Base-by-base conservation (phyloP, 2,329 filamentous ascomycete species). In the Chaetoscypha palmicola region DNA sequence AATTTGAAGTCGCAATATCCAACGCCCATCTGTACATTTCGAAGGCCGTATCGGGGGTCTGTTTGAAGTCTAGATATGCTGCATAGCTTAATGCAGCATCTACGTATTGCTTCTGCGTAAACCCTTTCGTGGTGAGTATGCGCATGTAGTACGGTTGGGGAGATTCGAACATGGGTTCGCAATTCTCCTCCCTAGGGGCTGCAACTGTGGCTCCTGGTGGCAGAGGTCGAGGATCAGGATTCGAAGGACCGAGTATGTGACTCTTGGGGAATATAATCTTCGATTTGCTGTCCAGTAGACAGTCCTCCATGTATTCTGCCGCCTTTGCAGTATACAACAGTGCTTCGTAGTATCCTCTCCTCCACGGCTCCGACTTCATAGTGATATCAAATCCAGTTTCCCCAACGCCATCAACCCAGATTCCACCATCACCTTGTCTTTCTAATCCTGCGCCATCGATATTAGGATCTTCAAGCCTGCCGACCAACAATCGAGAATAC, bases 31-130 rank as follows among this genome's bases (percentile, higher is more conserved):
- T 71, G 62, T 87, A 90, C 67, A 89, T 80, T 49, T 83, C 77
- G 43, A 79, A 73, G 0, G 88, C 82, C 0, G 77, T 80, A 3
- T 79, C 76, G 1, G 72, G 66, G 20, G 79, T 62, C 1, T 77
- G 72, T 66, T 90, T 91, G 66, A 79, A 91, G 53, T 89, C 85
- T 30, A 94, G 72, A 77, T 86, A 96, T 43, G 86, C 83, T 2
- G 84, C 91, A 61, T 90, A 94, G 1, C 82, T 83, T 32, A 95
- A 68, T 3, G 86, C 83, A 3, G 90, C 89, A 46, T 91, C 81
- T 40, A 96, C 70, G 57, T 80, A 81, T 64, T 97, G 88, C 45
- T 79, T 74, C n/a, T 77, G 73, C 1, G 77, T 82, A 57, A 97
- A 86, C 1, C 91, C 91, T 43, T 76, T 74, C 0, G 86, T 91